Percentiles rank a stretch among this genome's conserved stretches.
Evolutionary conservation across 495 filamentous ascomycete genomes (phyloP).

Genomic region (Tuber melanosporum): DNA sequence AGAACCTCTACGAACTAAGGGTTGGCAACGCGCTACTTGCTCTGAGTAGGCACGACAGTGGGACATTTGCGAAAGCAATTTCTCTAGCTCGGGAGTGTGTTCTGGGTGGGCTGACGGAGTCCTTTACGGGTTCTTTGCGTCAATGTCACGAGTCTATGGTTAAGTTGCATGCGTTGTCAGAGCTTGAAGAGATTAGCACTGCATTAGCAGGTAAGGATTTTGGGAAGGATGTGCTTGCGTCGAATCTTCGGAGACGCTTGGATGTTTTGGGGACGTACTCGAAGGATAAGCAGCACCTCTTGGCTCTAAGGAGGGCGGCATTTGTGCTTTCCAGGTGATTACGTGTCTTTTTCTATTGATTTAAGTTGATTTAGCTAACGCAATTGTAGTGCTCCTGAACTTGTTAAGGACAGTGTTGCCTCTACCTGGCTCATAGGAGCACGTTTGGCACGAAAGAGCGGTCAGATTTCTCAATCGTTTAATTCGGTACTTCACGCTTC

Average conservation of each 20-base stretch:
- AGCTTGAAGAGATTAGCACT: conserved; percentile 72
- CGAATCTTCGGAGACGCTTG: conserved; percentile 64
- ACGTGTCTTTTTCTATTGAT: conserved; percentile 28
- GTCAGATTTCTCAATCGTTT: conserved; percentile 76
- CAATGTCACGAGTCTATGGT: conserved; percentile 74
- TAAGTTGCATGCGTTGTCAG: conserved; percentile 76
- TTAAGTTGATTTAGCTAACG: conserved; percentile 12
- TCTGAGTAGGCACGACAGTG: conserved; percentile 52
- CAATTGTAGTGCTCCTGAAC: conserved; percentile 15
- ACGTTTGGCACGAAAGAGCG: conserved; percentile 75
- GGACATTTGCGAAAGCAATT: conserved; percentile 56
- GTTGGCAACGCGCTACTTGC: conserved; percentile 66
- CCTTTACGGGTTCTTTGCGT: conserved; percentile 69
- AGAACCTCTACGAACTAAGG: conserved; percentile 72
- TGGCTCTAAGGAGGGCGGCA: conserved; percentile 76
- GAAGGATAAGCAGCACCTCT: conserved; percentile 85
- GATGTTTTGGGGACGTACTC: conserved; percentile 79
- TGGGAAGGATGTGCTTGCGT: conserved; percentile 49
- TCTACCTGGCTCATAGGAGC: conserved; percentile 81
- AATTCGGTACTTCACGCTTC: conserved; percentile 87
- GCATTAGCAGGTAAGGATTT: conserved; percentile 41
- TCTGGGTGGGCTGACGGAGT: conserved; percentile 63
- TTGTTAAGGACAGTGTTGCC: conserved; percentile 63
- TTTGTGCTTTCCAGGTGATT: conserved; percentile 66
- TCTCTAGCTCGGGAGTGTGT: conserved; percentile 61